Evolutionary conservation across 306 rosid species (phyloP), one percentile per base, ranked within the genome.

Genomic region (Cucurbita ficifolia): DNA sequence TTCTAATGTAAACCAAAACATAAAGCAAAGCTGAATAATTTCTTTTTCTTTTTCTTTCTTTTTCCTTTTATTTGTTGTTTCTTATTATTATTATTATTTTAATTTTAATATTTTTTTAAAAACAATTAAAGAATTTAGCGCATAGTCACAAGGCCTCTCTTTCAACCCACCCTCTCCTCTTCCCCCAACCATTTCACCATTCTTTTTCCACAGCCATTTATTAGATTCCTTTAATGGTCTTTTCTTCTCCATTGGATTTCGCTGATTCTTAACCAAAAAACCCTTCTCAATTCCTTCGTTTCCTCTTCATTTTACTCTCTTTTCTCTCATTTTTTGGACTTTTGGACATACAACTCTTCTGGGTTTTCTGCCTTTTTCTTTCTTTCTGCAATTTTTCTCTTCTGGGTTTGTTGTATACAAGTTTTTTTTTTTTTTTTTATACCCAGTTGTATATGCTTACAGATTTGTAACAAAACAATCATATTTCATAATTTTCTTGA

Each of bases 191-290:
- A 84, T 87, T 90, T 80, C 81, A 80, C 84, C 87, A 83, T 82
- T 87, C 86, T 78, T 87, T 88, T 90, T 85, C 79, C 84, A 85
- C 89, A 86, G 76, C 86, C 87, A 86, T 87, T 91, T 87, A 19
- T 84, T 86, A 88, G 90, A 95, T 91, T 91, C 95, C 91, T 85
- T 65, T 77, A 83, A 78, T 87, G 84, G 76, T 81, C 85, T 83
- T 85, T 83, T 89, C 87, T 78, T 82, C 89, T 86, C 99, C 83
- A 81, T 87, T 89, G 85, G 84, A 85, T 88, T 91, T 80, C 82
- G 73, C 86, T 80, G 80, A 79, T 78, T 83, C 78, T 81, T 76
- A 83, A 76, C 58, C 78, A 63, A 17, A 76, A 82, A 33, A 82
- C 86, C 74, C 83, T 71, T 83, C 87, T 79, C 82, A 89, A 89